Evolutionary conservation across 2,329 filamentous ascomycete genomes (phyloP), one percentile per base, ranked within the genome.

Genomic region (Penicillium sp.): DNA sequence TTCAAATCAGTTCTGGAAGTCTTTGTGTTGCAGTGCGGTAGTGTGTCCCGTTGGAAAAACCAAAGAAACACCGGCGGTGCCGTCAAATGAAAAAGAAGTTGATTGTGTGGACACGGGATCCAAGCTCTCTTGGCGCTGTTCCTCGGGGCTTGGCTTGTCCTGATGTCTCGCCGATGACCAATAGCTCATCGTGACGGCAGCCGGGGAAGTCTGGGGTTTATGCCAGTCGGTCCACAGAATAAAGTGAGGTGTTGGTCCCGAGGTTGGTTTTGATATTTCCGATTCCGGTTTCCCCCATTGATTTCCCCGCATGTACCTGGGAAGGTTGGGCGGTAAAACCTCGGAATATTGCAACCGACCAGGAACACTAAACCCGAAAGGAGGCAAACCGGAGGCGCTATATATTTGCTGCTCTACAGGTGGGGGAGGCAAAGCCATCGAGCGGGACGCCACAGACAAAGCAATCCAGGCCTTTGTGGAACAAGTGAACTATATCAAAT

Each of bases 91-190:
- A 19, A 41, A 46, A 31, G 21, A 41, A 33, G 29, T 21, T 15
- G 7, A 31, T 8, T 22, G 37, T 34, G 29, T 47, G 28, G 21
- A 17, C n/a, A 21, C 37, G 45, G 37, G 45, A 47, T 34, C 45
- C 45, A 41, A 41, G 29, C 45, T 41, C 45, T 26, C 45, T 47
- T 47, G 37, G 37, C 45, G 8, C 22, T 47, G 15, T 39, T 33
- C 29, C 37, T 28, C 15, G 21, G 21, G 26, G 2, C 44, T 46
- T 46, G 44, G 35, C 26, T 40, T 46, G 22, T 24, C 29, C 13
- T 47, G 33, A 22, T 45, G n/a, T 45, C 12, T 28, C n/a, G 10
- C n/a, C 10, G 39, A 29, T 28, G 6, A 26, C 26, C 26, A 26
- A 26, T 26, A 6, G 26, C 26, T 26, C 26, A 26, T 26, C 9